Percentiles rank a stretch among this genome's conserved stretches.
These are phyloP conservation scores for Pythium myriotylum DNA, from an alignment of 352 stramenopile genomes.

Conservation along the genomic window DNA sequence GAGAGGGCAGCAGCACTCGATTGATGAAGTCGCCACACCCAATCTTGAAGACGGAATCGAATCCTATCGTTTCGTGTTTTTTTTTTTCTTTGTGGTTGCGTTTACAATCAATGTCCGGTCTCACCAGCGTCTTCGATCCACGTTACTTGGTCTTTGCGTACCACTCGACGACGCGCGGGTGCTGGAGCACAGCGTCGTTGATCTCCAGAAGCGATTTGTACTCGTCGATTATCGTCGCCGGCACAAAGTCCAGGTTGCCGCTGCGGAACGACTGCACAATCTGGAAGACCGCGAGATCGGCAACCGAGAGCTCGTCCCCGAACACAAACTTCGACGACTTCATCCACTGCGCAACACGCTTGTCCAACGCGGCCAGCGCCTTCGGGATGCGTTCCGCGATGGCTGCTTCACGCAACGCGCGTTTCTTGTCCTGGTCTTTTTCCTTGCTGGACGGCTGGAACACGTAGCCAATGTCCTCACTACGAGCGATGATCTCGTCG, in stretches of 20 bases:
- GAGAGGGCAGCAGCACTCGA: too few species aligned
- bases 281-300: conserved; percentile 53
- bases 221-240: conserved; percentile 27
- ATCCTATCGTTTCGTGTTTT: too few species aligned
- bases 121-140: too few species aligned
- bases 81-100: not conserved
- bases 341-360: conserved; percentile 33
- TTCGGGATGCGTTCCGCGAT: conserved; percentile 36
- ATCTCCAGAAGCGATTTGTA: conserved; percentile 39
- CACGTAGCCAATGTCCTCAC: conserved; percentile 18
- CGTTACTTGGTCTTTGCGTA: conserved; percentile 1
- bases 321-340: conserved; percentile 28
- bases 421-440: conserved; percentile 26
- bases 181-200: conserved; percentile 31
- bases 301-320: conserved; percentile 42
- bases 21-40: too few species aligned
- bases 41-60: too few species aligned
- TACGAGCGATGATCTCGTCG: conserved; percentile 20
- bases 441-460: conserved; percentile 32
- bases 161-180: conserved; percentile 50
- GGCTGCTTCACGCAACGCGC: conserved; percentile 35
- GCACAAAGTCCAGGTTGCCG: conserved; percentile 31
- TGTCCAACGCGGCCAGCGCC: conserved; percentile 40
- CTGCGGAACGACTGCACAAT: conserved; percentile 42
- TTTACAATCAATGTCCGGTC: too few species aligned